A percentile compares a stretch with the other conserved stretches of the same genome.
phyloP scores from a whole-genome alignment of 2,329 filamentous ascomycete genomes.

The Apiospora saccharicola region DNA sequence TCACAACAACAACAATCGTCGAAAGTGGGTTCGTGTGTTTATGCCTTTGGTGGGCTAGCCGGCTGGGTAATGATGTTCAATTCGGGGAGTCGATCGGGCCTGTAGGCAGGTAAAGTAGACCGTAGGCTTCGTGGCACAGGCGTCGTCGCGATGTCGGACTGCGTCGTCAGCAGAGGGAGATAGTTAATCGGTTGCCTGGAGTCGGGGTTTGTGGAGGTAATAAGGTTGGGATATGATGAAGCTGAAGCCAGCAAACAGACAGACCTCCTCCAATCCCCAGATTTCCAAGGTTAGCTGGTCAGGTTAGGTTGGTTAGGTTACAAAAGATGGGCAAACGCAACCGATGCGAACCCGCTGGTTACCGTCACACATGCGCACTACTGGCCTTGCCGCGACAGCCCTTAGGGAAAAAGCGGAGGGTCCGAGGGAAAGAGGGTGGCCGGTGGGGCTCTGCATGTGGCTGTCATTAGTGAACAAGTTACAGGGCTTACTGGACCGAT shows the following conservation, averaged over 20 bases:
- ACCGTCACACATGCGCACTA: background rate
- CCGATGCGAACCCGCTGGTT: background rate
- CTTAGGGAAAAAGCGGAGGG: background rate
- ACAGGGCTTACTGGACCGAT: background rate
- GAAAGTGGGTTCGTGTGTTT: slow-evolving; percentile 16
- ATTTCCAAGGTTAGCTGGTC: slow-evolving; percentile 13
- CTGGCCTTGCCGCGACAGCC: background rate
- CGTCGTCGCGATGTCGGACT: background rate
- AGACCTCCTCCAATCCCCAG: slow-evolving; percentile 19
- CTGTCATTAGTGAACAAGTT: background rate
- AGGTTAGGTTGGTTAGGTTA: slow-evolving; percentile 1
- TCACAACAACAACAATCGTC: slow-evolving; percentile 15
- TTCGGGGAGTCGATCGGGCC: background rate
- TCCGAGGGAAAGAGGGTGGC: background rate
- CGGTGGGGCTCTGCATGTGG: background rate
- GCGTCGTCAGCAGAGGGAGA: slow-evolving; percentile 11
- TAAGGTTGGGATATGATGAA: slow-evolving; percentile 15
- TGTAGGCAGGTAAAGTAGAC: background rate
- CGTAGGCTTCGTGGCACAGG: background rate
- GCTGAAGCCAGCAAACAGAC: slow-evolving; percentile 19
- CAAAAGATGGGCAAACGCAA: background rate
- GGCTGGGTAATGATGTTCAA: background rate
- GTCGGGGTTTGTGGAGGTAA: slow-evolving; percentile 11
- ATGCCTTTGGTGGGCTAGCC: slow-evolving; percentile 8
- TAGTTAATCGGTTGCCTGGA: slow-evolving; percentile 3